Conservation (phyloP, 768 basidiomycete genomes). For the Strobilomyces confusus region DNA sequence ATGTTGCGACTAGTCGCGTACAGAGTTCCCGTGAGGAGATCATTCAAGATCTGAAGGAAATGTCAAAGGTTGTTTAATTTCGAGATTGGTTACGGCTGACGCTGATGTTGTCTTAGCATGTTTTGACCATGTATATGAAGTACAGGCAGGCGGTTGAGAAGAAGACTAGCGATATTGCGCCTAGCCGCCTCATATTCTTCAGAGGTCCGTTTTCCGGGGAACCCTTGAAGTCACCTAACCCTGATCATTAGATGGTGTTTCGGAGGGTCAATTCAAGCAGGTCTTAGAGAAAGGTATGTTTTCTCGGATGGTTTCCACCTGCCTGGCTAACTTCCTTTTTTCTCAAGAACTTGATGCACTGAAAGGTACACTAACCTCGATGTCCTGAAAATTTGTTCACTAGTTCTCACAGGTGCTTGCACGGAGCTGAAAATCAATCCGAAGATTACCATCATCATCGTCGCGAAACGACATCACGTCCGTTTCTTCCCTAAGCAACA, state of each 20-base stretch:
- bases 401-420: constrained; percentile 53
- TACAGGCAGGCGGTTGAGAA: constrained; percentile 58
- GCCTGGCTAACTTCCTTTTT: constrained; percentile 2
- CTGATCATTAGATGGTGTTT: constrained; percentile 44
- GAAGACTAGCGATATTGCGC: constrained; percentile 38
- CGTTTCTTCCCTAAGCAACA: constrained; percentile 49
- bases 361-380: constrained; percentile 39
- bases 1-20: constrained; percentile 55
- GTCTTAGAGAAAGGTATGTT: constrained; percentile 51
- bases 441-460: constrained; percentile 72
- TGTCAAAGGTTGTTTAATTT: constrained; percentile 48
- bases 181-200: constrained; percentile 73
- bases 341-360: constrained; percentile 54
- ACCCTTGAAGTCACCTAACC: constrained; percentile 1
- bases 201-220: constrained; percentile 43
- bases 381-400: constrained; percentile 2
- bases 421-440: constrained; percentile 50
- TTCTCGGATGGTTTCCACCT: not conserved
- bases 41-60: constrained; percentile 63
- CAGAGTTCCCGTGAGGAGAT: constrained; percentile 72
- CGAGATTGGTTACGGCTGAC: not conserved
- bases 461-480: constrained; percentile 57
- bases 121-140: constrained; percentile 52
- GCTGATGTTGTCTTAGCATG: constrained; percentile 36
- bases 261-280: constrained; percentile 49